phyloP scores from a whole-genome alignment of 2,329 filamentous ascomycete species.

The Sporothrix variecibatus region DNA sequence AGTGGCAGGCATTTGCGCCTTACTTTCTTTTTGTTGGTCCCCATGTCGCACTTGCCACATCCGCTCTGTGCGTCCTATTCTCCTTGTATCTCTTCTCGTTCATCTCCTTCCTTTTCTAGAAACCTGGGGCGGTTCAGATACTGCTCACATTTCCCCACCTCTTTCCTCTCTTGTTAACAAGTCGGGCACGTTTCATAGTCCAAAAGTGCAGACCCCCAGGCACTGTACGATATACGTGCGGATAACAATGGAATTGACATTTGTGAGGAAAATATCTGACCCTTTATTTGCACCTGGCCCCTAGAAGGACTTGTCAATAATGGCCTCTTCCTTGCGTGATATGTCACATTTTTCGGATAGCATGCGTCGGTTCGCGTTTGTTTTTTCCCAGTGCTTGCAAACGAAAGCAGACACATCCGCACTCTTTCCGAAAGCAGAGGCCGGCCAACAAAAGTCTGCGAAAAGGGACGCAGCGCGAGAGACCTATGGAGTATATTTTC shows the following conservation, averaged over 20 bases:
- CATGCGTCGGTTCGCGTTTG: constrained; percentile 1
- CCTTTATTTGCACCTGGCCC: not conserved
- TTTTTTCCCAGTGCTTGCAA: not conserved
- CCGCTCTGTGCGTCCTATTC: not conserved
- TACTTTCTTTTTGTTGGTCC: not conserved
- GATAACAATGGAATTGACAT: not conserved
- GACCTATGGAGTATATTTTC: not conserved
- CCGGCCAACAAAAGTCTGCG: not conserved
- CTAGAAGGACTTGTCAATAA: not conserved
- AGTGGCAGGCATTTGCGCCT: constrained; percentile 9
- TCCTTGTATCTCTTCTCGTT: not conserved
- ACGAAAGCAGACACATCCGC: not conserved
- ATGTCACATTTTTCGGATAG: constrained; percentile 19
- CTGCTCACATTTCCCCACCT: not conserved
- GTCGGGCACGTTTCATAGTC: not conserved
- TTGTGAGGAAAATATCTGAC: not conserved
- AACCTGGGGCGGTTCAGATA: not conserved
- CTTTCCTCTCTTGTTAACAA: not conserved
- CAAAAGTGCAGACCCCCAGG: not conserved
- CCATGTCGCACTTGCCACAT: constrained; percentile 13
- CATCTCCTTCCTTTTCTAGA: constrained; percentile 1
- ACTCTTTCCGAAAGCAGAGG: not conserved
- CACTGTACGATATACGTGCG: not conserved
- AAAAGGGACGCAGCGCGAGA: not conserved
- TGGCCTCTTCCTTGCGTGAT: not conserved